Base-by-base conservation (phyloP, 768 basidiomycete genomes). In the Termitomyces heimii region DNA sequence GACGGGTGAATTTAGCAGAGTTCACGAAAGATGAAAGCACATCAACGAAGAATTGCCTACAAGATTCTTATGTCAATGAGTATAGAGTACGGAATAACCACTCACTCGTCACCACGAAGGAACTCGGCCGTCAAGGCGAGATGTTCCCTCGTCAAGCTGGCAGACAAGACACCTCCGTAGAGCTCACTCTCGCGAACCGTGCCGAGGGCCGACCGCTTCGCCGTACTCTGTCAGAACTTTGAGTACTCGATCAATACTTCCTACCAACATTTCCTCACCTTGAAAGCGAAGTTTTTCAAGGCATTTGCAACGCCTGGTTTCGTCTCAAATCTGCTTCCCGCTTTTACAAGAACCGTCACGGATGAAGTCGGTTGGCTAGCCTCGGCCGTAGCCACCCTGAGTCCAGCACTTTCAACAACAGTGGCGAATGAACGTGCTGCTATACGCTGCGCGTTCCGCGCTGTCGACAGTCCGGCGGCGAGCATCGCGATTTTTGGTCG, bases 211-310 rank as follows among this genome's bases (percentile, higher is more conserved):
- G 95, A 94, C 65, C 92, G 85, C 68, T 86, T 84, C 56, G 77
- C 77, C 35, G 92, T 96, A 75, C 88, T 90, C 96, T 98, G 39
- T 24, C 16, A 54, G 52, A 22, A 47, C 34, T 18, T 18, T 58
- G 16, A 54, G 35, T 18, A 39, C 32, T 18, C 35, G 20, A 20
- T 12, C 31, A 22, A 24, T 22, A 35, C 2, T 24, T 46, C 52
- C 50, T 22, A 31, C 31, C 24, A 22, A 20, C 34, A 53, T 5
- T 48, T 47, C 13, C 45, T 29, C 68, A 98, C 96, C 89, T 97
- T 98, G 86, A 96, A 98, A 58, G 94, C 89, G 82, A 94, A 98
- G 84, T 94, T 95, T 82, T 97, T 97, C 73, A 98, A 81, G 60
- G 85, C 88, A 77, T 96, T 92, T 2, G 96, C 94, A 57, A 94